These are phyloP conservation scores for Oryza meyeriana DNA, from an alignment of 176 grass and related monocot genomes.

Conservation along the genomic window DNA sequence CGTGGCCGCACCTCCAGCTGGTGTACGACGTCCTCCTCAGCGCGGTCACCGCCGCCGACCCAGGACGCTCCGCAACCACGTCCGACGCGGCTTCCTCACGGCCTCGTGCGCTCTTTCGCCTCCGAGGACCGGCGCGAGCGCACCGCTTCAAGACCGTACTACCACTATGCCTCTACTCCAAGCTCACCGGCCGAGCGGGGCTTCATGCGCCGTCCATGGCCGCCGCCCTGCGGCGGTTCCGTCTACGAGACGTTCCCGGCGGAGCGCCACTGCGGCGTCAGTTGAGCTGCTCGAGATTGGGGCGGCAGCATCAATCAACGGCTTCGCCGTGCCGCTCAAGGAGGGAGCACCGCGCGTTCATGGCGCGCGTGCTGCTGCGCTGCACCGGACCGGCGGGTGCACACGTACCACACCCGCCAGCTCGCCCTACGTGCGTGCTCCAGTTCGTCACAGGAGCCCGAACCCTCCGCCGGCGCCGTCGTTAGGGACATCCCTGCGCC, in stretches of 20 bases:
- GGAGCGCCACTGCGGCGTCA: constrained; percentile 39
- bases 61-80: constrained; percentile 45
- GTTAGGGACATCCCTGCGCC: constrained; percentile 45
- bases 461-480: constrained; percentile 40
- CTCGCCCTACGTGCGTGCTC: constrained; percentile 70
- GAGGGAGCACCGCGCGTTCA: constrained; percentile 72
- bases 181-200: constrained; percentile 61
- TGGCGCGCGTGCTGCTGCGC: constrained; percentile 67
- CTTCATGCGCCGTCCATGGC: constrained; percentile 79
- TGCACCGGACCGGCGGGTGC: constrained; percentile 60
- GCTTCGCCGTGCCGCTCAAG: constrained; percentile 83
- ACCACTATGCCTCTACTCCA: constrained; percentile 80
- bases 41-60: constrained; percentile 28
- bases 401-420: constrained; percentile 68
- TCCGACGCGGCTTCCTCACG: constrained; percentile 58
- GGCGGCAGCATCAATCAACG: constrained; percentile 88
- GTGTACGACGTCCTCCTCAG: constrained; percentile 67
- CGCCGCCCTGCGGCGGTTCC: constrained; percentile 37
- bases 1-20: constrained; percentile 66
- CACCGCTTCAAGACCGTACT: constrained; percentile 60
- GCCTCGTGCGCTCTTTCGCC: constrained; percentile 57
- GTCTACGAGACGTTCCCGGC: constrained; percentile 26
- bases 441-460: constrained; percentile 67
- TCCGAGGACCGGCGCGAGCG: constrained; percentile 91
- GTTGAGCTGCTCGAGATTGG: constrained; percentile 85